Evolutionary conservation across 1,139 yeast genomes (phyloP).

Genomic region (Saccharomycopsis hybrid): DNA sequence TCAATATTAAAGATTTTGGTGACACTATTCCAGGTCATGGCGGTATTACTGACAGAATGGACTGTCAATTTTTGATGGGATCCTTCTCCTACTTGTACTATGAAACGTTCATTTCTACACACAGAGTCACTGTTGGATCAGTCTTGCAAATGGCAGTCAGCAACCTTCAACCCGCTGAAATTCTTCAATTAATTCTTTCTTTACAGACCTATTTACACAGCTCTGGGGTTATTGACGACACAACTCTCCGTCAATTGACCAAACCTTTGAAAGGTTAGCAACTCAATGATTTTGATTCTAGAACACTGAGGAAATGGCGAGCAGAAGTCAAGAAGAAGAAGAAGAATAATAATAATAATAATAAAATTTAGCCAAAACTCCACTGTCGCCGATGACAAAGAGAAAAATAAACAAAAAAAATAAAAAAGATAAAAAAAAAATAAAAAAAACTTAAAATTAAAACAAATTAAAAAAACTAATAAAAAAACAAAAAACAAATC

Average conservation of each 20-base stretch:
- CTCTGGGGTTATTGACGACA: conserved; percentile 40
- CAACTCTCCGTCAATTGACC: conserved; percentile 24
- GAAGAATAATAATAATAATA: too few species aligned
- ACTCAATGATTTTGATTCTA: too few species aligned
- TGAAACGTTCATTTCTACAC: conserved; percentile 80
- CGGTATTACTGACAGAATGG: conserved; percentile 95
- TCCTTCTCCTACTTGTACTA: conserved; percentile 87
- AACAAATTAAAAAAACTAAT: too few species aligned
- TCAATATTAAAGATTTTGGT: conserved; percentile 89
- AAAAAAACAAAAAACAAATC: too few species aligned
- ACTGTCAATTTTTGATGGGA: conserved; percentile 97
- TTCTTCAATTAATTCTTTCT: conserved; percentile 53
- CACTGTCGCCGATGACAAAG: too few species aligned
- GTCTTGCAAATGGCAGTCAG: conserved; percentile 70
- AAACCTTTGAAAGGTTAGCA: not conserved
- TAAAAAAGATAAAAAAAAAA: too few species aligned
- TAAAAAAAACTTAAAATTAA: too few species aligned
- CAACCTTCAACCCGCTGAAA: conserved; percentile 62
- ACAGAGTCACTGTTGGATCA: conserved; percentile 64
- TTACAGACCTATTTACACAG: conserved; percentile 59
- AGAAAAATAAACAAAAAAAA: too few species aligned
- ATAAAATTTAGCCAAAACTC: too few species aligned
- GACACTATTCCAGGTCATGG: conserved; percentile 97
- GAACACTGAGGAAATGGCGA: too few species aligned
- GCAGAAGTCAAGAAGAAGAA: too few species aligned